Percentiles rank a stretch among this genome's conserved stretches.
Conservation (phyloP, 306 rosid species). For the Cercis canadensis region DNA sequence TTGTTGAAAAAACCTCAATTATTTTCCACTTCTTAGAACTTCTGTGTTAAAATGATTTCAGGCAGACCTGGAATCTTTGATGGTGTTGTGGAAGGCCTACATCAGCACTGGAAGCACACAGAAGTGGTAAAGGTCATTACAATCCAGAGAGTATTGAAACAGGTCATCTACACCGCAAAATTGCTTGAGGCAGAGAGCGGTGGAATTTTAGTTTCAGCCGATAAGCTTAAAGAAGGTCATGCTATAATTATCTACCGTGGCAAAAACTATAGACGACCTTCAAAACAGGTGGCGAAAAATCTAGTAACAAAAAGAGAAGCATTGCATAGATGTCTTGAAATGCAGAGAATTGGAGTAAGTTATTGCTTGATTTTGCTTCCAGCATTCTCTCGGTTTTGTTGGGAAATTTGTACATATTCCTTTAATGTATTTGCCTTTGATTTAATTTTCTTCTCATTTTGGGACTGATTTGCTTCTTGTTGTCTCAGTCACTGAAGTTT, state of each 20-base stretch:
- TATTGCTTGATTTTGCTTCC: conserved; percentile 27
- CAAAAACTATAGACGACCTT: conserved; percentile 75
- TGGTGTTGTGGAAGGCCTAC: conserved; percentile 84
- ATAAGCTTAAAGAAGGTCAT: conserved; percentile 78
- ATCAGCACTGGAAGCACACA: conserved; percentile 90
- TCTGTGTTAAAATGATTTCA: conserved; percentile 44
- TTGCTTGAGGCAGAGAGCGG: conserved; percentile 79
- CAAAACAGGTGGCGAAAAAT: conserved; percentile 41
- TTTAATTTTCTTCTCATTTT: conserved; percentile 1
- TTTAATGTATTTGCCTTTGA: conserved; percentile 4
- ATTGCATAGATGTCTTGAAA: conserved; percentile 71
- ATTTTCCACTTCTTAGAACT: conserved; percentile 16
- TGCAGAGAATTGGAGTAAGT: conserved; percentile 88
- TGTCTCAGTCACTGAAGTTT: conserved; percentile 77
- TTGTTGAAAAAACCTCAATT: conserved; percentile 2
- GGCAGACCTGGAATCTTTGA: conserved; percentile 88
- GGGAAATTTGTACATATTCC: conserved; percentile 13
- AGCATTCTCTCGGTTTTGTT: conserved; percentile 29
- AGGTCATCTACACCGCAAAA: conserved; percentile 69
- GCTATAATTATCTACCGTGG: conserved; percentile 86
- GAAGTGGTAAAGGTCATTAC: conserved; percentile 88
- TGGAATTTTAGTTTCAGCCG: conserved; percentile 77
- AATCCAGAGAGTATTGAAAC: conserved; percentile 67
- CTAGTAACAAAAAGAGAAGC: conserved; percentile 82
- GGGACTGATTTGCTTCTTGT: conserved; percentile 28